Conservation (phyloP, 495 filamentous ascomycete species). For the Letharia lupina region DNA sequence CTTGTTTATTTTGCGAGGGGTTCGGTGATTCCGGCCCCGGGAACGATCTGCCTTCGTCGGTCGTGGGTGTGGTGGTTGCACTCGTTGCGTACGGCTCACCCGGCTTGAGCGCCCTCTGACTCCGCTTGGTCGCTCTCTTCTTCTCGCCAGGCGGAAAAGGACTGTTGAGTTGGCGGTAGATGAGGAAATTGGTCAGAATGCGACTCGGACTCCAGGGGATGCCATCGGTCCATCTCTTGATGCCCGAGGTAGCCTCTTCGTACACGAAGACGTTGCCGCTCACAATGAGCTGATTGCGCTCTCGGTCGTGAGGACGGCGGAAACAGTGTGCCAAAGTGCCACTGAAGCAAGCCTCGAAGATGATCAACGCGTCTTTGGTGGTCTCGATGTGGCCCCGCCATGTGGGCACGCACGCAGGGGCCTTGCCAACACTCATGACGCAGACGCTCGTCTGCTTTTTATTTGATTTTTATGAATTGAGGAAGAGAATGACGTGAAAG, state of each 20-base stretch:
- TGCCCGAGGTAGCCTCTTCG: conserved; percentile 77
- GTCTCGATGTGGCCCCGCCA: conserved; percentile 59
- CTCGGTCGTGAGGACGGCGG: conserved; percentile 77
- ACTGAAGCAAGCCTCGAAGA: conserved; percentile 66
- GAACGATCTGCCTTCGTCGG: conserved; percentile 39
- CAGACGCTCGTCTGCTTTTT: background rate
- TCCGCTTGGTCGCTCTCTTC: conserved; percentile 74
- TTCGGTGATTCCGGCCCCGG: conserved; percentile 37
- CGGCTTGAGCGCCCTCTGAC: conserved; percentile 35
- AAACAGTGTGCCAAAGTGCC: conserved; percentile 64
- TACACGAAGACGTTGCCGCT: conserved; percentile 87
- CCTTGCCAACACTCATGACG: conserved; percentile 25
- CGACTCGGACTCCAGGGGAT: conserved; percentile 85
- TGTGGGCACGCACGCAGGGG: conserved; percentile 37
- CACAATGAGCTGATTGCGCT: conserved; percentile 61
- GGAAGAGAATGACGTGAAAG: background rate
- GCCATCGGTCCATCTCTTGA: conserved; percentile 92
- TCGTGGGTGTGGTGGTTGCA: conserved; percentile 29
- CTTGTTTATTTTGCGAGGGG: conserved; percentile 35
- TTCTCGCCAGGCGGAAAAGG: conserved; percentile 82
- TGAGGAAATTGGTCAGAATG: conserved; percentile 77
- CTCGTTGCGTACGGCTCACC: conserved; percentile 45
- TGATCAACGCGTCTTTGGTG: conserved; percentile 64
- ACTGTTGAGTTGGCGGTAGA: conserved; percentile 80
- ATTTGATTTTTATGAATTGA: background rate